Base-by-base conservation (phyloP, 176 grass and related monocot genomes). In the Paspalum notatum region DNA sequence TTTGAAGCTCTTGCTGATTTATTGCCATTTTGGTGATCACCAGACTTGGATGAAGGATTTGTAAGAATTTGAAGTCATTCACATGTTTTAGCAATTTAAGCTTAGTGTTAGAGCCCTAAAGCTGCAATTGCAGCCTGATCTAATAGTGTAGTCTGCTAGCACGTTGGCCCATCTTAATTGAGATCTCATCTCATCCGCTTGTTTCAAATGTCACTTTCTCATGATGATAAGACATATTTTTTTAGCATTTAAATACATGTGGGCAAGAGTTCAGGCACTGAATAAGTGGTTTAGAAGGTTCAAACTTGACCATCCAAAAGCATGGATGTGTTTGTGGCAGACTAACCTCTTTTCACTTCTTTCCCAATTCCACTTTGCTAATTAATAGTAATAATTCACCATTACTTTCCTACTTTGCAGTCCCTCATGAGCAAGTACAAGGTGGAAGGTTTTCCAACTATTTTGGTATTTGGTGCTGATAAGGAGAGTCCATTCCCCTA, bases 401-500 rank as follows among this genome's bases (percentile, higher is more conserved):
- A 61, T 75, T 64, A 10, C 48, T 74, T 4, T 48, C n/a, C 42
- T 78, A 70, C 73, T 90, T 90, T 74, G 6, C 93, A 99, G 97
- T 95, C 97, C 37, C 91, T 99, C 85, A 99, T 96, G 97, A 99
- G 97, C 87, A 91, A 94, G 80, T 99, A 95, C 86, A 91, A 88
- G 25, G 97, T 99, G 20, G 77, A 99, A 95, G 93, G 93, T 14
- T 99, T 99, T 72, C 97, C 97, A 39, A 96, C 97, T 59, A 99
- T 99, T 74, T 90, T 99, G 91, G 97, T 99, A 77, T 99, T 99
- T 88, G 92, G 97, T 76, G 86, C 84, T 61, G 91, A 96, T 68
- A 99, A 99, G 89, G 87, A 88, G 37, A 96, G 59, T 60, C 97
- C 97, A 22, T 87, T 89, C 62, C 85, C 74, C 50, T 99, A 96